Conservation (phyloP, 2,329 filamentous ascomycete species). For the Fusarium begoniae region DNA sequence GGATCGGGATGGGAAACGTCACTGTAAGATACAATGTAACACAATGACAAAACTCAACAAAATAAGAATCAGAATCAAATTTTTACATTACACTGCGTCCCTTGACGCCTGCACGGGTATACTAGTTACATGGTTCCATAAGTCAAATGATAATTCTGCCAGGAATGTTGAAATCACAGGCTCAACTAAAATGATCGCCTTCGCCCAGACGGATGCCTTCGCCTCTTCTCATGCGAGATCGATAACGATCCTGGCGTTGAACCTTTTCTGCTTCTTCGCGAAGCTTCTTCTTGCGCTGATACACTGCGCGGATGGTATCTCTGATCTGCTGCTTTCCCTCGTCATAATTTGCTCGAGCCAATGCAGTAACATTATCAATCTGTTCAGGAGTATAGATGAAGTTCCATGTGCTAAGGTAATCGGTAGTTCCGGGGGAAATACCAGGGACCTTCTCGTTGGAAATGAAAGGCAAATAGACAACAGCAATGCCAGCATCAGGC, state of each 20-base stretch:
- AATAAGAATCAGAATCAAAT: slow-evolving; percentile 39
- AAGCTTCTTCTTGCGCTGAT: slow-evolving; percentile 84
- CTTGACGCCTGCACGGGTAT: slow-evolving; percentile 26
- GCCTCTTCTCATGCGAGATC: slow-evolving; percentile 59
- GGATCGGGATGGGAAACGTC: slow-evolving; percentile 39
- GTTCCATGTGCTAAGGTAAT: slow-evolving; percentile 97
- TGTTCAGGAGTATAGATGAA: slow-evolving; percentile 94
- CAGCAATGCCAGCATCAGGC: slow-evolving; percentile 83
- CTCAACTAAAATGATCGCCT: slow-evolving; percentile 71
- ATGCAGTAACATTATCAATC: slow-evolving; percentile 82
- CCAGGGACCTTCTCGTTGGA: slow-evolving; percentile 81
- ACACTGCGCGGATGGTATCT: slow-evolving; percentile 84
- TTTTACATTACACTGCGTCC: slow-evolving; percentile 29
- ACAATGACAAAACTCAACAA: slow-evolving; percentile 45
- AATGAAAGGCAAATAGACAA: slow-evolving; percentile 91
- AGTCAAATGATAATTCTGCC: background rate
- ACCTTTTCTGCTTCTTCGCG: slow-evolving; percentile 64
- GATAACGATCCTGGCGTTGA: slow-evolving; percentile 52
- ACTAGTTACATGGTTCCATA: slow-evolving; percentile 20
- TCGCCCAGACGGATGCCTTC: slow-evolving; percentile 66
- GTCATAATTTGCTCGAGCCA: slow-evolving; percentile 87
- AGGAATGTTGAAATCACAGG: background rate
- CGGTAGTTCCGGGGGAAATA: slow-evolving; percentile 83
- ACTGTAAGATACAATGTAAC: slow-evolving; percentile 54
- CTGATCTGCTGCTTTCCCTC: slow-evolving; percentile 83